Evolutionary conservation across 345 rosid species (phyloP), one percentile per base, ranked within the genome.

Genomic region (Litchi chinensis): DNA sequence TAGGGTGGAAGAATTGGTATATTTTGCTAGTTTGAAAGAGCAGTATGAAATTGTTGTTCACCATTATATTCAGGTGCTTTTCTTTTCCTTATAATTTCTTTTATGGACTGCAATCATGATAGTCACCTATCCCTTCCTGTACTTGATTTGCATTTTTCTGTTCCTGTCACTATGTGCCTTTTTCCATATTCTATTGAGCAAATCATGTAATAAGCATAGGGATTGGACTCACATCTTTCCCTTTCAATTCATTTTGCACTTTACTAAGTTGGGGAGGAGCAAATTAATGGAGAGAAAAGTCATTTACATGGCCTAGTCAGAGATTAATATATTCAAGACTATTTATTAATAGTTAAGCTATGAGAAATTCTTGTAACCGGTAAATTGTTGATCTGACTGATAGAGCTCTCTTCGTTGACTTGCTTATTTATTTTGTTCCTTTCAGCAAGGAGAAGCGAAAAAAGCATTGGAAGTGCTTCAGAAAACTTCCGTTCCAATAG

Each of bases 361-460:
- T 18, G 24, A 24, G 54, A 22, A 37, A 18, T 57, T 16, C 46
- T 22, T 6, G 1, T 60, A 22, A 22, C 46, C 76, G 18, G 40
- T 73, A 62, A 75, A 73, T 72, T 66, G 21, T 22, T 76, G 68
- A 57, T 64, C 32, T 52, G 39, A 68, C 62, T 24, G 64, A 44
- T 70, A 56, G 3, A 8, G 5, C n/a, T 59, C 21, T 43, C 15
- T 46, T 5, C 5, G 41, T 52, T 56, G 59, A 74, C 64, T 41
- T 63, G 11, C 40, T 63, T 75, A 8, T 52, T 21, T 68, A 57
- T 77, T 46, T 70, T 24, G 37, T 59, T 82, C 80, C 69, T 72
- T 83, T 84, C 83, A 95, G 99, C 97, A 91, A 96, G 99, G 97
- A 66, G 98, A 96, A 89, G 92, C 98, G 48, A 96, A 90, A 90